Base-by-base conservation (phyloP, 495 filamentous ascomycete genomes). In the Trichocladium antarcticum region DNA sequence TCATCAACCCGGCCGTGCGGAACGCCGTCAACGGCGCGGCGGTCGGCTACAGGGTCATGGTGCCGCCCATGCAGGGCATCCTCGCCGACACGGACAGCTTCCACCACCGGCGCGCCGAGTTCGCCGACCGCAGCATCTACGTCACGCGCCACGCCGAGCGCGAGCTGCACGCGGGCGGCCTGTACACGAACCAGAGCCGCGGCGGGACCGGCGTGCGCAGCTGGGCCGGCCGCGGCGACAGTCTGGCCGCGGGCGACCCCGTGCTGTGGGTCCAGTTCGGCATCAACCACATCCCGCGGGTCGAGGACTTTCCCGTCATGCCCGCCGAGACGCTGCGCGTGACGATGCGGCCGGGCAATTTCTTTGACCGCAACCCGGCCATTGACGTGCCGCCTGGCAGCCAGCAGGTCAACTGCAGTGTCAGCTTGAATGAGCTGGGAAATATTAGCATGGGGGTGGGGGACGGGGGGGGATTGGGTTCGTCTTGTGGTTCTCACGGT, bases 91-190 rank as follows among this genome's bases (percentile, higher is more conserved):
- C 69, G 20, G 73, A 80, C 11, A 77, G 74, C 53, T 82, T 79
- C 62, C 79, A 93, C 56, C 74, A 77, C 56, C 77, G 76, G 48
- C 77, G 89, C 11, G 85, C 86, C 14, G 86, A 90, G 65, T 95
- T 89, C 56, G 84, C 83, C 0, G 85, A 84, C 56, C 81, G 82
- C 52, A 82, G 84, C 44, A 73, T 95, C 41, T 95, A 89, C 70
- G 79, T 90, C 5, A 89, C 86, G 1, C 76, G 75, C 17, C 84
- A 93, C 62, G 72, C 68, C 35, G 88, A 93, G 47, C 79, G 73
- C 6, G 89, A 95, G 62, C 66, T 93, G 4, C 94, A 79, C 59
- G 80, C 89, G 0, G 87, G 81, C 7, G 89, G 89, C 6, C 76
- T 81, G 59, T 95, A 90, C 62, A 95, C 89, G 3, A 85, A 94